Evolutionary conservation across 163 green algal genomes (phyloP).

Genomic region (Picocystis sp.): DNA sequence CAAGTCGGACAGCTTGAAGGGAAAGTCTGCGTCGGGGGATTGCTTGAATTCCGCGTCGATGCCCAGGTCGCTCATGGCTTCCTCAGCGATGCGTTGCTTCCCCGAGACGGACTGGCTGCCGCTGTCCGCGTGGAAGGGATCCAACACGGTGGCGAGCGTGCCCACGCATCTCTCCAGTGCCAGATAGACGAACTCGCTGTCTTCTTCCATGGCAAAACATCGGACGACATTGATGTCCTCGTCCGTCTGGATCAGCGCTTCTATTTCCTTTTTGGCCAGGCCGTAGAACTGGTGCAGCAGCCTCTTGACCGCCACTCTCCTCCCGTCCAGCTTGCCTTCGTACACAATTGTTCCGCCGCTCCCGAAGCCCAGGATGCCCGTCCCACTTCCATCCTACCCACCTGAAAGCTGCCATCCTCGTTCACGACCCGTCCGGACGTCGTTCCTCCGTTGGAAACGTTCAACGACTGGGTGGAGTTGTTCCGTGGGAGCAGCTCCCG

Average conservation of each 20-base stretch:
- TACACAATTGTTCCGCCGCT: slow-evolving; percentile 85
- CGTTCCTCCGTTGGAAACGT: too few species aligned
- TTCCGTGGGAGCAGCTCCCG: too few species aligned
- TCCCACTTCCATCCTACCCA: slow-evolving; percentile 35
- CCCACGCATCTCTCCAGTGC: slow-evolving; percentile 70
- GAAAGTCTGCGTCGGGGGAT: slow-evolving; percentile 4
- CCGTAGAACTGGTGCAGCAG: slow-evolving; percentile 78
- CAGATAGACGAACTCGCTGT: slow-evolving; percentile 90
- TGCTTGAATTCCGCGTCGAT: not conserved
- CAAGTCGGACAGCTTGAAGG: slow-evolving; percentile 13
- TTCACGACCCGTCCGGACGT: too few species aligned
- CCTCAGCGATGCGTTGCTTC: not conserved
- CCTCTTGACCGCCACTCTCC: slow-evolving; percentile 85
- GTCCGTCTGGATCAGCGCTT: slow-evolving; percentile 71
- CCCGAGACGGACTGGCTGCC: not conserved
- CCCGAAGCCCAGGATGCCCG: slow-evolving; percentile 67
- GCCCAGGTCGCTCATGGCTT: not conserved
- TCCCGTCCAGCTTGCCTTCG: slow-evolving; percentile 68
- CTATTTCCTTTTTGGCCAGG: slow-evolving; percentile 78
- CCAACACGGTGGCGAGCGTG: slow-evolving; percentile 23
- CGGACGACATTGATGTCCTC: slow-evolving; percentile 86
- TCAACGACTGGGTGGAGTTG: too few species aligned
- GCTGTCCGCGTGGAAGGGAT: not conserved
- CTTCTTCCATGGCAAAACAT: slow-evolving; percentile 92
- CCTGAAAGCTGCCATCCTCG: too few species aligned